These are phyloP conservation scores for Euphorbia schlechtendalii DNA, from an alignment of 441 rosid species.

Conservation along the genomic window DNA sequence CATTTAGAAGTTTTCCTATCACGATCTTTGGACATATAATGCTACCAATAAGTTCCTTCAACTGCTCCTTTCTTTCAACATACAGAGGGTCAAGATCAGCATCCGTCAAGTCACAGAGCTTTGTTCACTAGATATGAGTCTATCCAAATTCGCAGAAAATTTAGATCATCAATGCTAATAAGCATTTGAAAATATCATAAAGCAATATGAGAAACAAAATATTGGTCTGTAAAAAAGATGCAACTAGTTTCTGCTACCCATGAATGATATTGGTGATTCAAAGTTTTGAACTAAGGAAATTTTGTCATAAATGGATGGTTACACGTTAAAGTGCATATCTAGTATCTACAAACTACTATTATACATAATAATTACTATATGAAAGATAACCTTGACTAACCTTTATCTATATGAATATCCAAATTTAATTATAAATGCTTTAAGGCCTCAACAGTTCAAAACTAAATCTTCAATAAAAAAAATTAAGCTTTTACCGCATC, in stretches of 20 bases:
- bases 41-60: constrained; percentile 76
- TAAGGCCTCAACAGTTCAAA: neutral
- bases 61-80: constrained; percentile 65
- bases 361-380: neutral
- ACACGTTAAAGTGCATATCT: neutral
- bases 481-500: neutral
- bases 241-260: too few relatives aligned
- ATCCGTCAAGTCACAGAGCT: constrained; percentile 95
- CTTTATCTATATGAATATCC: neutral
- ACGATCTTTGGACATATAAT: constrained; percentile 84
- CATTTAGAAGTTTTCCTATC: constrained; percentile 76
- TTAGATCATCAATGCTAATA: constrained; percentile 13
- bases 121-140: constrained; percentile 98
- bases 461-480: neutral
- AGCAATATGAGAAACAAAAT: constrained; percentile 1
- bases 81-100: constrained; percentile 73
- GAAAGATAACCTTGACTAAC: neutral
- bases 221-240: constrained; percentile 1
- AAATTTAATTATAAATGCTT: neutral
- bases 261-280: too few relatives aligned
- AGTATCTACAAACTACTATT: neutral
- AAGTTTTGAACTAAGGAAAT: neutral
- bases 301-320: neutral
- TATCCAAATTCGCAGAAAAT: constrained; percentile 31
- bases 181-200: constrained; percentile 5